These are phyloP conservation scores for Flueggea neowawraea DNA, from an alignment of 441 rosid genomes.

Conservation along the genomic window DNA sequence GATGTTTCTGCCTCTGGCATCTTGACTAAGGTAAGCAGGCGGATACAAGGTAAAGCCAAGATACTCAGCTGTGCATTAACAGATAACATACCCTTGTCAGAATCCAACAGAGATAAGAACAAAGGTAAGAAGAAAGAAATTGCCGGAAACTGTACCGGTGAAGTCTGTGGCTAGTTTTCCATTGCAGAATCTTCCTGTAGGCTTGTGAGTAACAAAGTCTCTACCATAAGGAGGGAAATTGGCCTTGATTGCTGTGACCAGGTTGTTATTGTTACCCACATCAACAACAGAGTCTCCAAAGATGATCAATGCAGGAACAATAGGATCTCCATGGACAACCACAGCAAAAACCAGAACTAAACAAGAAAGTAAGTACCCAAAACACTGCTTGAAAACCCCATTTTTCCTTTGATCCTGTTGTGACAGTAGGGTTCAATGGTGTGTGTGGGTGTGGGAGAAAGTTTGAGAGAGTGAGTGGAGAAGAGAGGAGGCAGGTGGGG, in stretches of 20 bases:
- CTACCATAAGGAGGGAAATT: slow-evolving; percentile 97
- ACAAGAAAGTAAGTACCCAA: slow-evolving; percentile 18
- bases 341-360: slow-evolving; percentile 23
- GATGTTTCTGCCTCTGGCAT: slow-evolving; percentile 52
- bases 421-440: not conserved
- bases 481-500: slow-evolving; percentile 22
- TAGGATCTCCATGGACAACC: slow-evolving; percentile 41
- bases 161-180: slow-evolving; percentile 89
- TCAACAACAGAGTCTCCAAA: slow-evolving; percentile 95
- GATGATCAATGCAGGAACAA: slow-evolving; percentile 77
- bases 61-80: slow-evolving; percentile 67
- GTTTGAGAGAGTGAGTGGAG: slow-evolving; percentile 16
- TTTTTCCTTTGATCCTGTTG: slow-evolving; percentile 7
- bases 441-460: slow-evolving; percentile 4
- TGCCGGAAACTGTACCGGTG: slow-evolving; percentile 39
- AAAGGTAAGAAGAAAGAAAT: not conserved
- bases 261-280: slow-evolving; percentile 88
- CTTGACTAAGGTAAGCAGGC: slow-evolving; percentile 78
- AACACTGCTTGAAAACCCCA: slow-evolving; percentile 26
- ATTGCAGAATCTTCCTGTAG: slow-evolving; percentile 96
- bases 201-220: slow-evolving; percentile 64
- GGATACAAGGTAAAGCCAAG: slow-evolving; percentile 86
- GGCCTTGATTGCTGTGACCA: slow-evolving; percentile 60
- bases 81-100: not conserved
- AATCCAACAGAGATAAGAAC: not conserved